phyloP scores from a whole-genome alignment of 2,329 filamentous ascomycete species.

The Colletotrichum sp. region DNA sequence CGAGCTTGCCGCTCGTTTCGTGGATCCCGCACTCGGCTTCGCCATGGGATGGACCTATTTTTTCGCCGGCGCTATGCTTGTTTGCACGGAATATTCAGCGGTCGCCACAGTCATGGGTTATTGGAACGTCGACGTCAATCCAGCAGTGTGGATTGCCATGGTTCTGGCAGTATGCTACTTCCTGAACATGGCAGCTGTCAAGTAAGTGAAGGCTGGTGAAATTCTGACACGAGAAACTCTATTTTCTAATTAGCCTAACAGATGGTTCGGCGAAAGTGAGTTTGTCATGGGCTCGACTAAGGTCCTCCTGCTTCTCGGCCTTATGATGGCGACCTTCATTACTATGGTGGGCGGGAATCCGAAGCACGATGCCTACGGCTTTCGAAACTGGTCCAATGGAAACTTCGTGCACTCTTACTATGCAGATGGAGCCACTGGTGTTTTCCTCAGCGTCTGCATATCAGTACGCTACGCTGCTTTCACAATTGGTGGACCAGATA shows the following conservation, averaged over 20 bases:
- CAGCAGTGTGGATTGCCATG: constrained; percentile 54
- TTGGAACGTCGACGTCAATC: constrained; percentile 46
- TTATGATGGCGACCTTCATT: constrained; percentile 69
- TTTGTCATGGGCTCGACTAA: constrained; percentile 63
- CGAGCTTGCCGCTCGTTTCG: constrained; percentile 58
- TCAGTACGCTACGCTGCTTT: constrained; percentile 71
- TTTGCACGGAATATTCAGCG: constrained; percentile 49
- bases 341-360: constrained; percentile 74
- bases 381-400: constrained; percentile 55
- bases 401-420: constrained; percentile 38
- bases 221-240: background rate
- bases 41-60: constrained; percentile 54
- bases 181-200: constrained; percentile 52
- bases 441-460: constrained; percentile 62
- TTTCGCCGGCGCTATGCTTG: constrained; percentile 49
- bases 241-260: background rate
- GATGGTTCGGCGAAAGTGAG: constrained; percentile 45
- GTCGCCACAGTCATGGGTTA: constrained; percentile 50
- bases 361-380: constrained; percentile 64
- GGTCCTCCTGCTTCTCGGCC: constrained; percentile 54
- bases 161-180: constrained; percentile 49
- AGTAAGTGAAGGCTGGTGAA: constrained; percentile 24
- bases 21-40: constrained; percentile 63
- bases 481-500: constrained; percentile 71
- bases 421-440: constrained; percentile 56